Evolutionary conservation across 495 filamentous ascomycete species (phyloP).

Genomic region (Penicillium ucsense): DNA sequence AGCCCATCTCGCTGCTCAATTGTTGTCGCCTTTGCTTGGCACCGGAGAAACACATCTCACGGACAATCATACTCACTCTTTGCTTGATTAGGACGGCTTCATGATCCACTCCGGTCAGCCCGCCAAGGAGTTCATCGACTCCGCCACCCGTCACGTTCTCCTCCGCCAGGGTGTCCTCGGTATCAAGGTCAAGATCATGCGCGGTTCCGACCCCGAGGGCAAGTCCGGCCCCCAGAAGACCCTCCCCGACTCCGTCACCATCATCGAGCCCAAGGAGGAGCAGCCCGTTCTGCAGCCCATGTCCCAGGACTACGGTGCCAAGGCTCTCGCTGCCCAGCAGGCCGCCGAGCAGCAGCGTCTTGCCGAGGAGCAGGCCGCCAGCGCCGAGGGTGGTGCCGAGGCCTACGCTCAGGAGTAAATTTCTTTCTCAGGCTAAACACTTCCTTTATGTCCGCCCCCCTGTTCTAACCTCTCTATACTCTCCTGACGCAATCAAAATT

Average conservation of each 20-base stretch:
- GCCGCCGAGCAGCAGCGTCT: slow-evolving; percentile 63
- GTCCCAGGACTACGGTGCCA: slow-evolving; percentile 96
- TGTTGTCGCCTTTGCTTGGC: too few relatives aligned
- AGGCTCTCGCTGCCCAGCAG: slow-evolving; percentile 81
- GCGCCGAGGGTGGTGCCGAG: slow-evolving; percentile 36
- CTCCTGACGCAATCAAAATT: slow-evolving; percentile 36
- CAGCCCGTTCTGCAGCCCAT: slow-evolving; percentile 83
- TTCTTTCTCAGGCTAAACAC: slow-evolving; percentile 22
- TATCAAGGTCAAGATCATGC: slow-evolving; percentile 99
- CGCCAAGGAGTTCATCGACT: slow-evolving; percentile 98
- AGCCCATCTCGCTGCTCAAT: too few relatives aligned
- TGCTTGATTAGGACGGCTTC: slow-evolving; percentile 70
- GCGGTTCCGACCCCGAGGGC: slow-evolving; percentile 97
- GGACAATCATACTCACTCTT: not conserved
- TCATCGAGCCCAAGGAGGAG: slow-evolving; percentile 99
- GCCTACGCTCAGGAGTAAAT: slow-evolving; percentile 39
- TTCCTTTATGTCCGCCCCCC: slow-evolving; percentile 25
- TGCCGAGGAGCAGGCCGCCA: slow-evolving; percentile 49
- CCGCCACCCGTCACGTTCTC: slow-evolving; percentile 94
- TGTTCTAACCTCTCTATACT: slow-evolving; percentile 30
- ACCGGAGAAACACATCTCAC: too few relatives aligned
- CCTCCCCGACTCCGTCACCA: slow-evolving; percentile 93
- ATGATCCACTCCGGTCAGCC: slow-evolving; percentile 99
- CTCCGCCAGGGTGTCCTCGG: slow-evolving; percentile 98
- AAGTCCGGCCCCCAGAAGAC: slow-evolving; percentile 95